phyloP scores from a whole-genome alignment of 2,329 filamentous ascomycete genomes.

The Alternaria atra region DNA sequence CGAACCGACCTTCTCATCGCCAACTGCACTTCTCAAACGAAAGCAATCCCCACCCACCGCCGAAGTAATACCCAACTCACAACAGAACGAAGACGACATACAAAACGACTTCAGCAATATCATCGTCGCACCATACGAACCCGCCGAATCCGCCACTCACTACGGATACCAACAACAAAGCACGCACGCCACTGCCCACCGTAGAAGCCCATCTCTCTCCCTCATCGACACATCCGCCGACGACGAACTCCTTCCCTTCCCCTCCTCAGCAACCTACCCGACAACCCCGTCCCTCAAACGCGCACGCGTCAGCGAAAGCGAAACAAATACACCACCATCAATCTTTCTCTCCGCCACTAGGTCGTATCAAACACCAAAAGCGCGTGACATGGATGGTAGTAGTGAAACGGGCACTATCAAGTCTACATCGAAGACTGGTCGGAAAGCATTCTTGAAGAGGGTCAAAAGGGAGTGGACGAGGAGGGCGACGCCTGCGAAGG shows the following conservation, averaged over 20 bases:
- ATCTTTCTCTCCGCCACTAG: conserved; percentile 20
- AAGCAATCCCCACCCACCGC: not conserved
- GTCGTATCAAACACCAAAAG: conserved; percentile 24
- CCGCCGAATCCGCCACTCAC: accelerated
- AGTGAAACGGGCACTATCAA: conserved; percentile 4
- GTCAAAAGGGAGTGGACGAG: conserved; percentile 38
- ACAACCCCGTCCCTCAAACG: conserved; percentile 20
- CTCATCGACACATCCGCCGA: conserved; percentile 2
- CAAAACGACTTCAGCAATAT: not conserved
- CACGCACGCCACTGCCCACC: not conserved
- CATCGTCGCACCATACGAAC: not conserved
- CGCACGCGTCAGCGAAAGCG: conserved; percentile 22
- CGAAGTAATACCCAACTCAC: not conserved
- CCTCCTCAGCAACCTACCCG: not conserved
- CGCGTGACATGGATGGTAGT: conserved; percentile 6
- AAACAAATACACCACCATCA: conserved; percentile 26
- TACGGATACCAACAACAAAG: not conserved
- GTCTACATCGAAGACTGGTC: conserved; percentile 16
- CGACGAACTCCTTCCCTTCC: conserved; percentile 2
- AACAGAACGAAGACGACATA: not conserved
- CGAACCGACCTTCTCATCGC: conserved; percentile 6
- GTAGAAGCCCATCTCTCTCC: conserved; percentile 7
- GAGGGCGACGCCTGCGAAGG: conserved; percentile 13
- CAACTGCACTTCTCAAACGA: conserved; percentile 2
- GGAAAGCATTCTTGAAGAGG: conserved; percentile 27